Conservation (phyloP, 108 stramenopile species). For the Cyclotella cryptica region DNA sequence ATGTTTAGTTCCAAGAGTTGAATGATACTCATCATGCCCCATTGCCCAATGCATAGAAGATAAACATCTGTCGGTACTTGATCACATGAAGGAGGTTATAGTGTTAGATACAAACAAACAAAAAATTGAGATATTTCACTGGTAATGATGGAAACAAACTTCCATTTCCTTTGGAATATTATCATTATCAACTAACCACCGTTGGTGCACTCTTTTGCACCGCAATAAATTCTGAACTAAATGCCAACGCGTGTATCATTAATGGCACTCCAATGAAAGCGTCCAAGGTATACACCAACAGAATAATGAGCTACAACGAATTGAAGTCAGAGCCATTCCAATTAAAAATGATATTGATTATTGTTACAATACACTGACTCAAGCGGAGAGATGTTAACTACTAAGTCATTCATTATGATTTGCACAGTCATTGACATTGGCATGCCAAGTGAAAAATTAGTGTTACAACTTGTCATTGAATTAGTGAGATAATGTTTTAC, state of each 20-base stretch:
- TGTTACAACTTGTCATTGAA: too few species aligned
- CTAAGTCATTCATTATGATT: too few species aligned
- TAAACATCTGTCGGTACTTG: slow-evolving; percentile 59
- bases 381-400: too few species aligned
- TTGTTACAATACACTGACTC: too few species aligned
- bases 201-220: slow-evolving; percentile 72
- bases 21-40: slow-evolving; percentile 47
- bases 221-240: slow-evolving; percentile 69
- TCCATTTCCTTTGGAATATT: slow-evolving; percentile 60
- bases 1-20: slow-evolving; percentile 53
- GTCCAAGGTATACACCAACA: slow-evolving; percentile 46
- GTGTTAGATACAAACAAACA: slow-evolving; percentile 55
- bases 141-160: slow-evolving; percentile 29
- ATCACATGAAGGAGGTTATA: slow-evolving; percentile 59
- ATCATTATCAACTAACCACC: slow-evolving; percentile 72
- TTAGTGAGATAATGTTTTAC: too few species aligned
- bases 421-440: too few species aligned
- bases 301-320: slow-evolving; percentile 70
- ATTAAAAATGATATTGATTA: slow-evolving; percentile 83
- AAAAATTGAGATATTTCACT: slow-evolving; percentile 40
- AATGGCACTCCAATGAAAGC: slow-evolving; percentile 85
- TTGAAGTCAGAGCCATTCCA: slow-evolving; percentile 85
- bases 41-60: slow-evolving; percentile 59
- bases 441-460: too few species aligned
- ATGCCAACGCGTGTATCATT: slow-evolving; percentile 69